Evolutionary conservation across 306 rosid genomes (phyloP).

Genomic region (Morella rubra): DNA sequence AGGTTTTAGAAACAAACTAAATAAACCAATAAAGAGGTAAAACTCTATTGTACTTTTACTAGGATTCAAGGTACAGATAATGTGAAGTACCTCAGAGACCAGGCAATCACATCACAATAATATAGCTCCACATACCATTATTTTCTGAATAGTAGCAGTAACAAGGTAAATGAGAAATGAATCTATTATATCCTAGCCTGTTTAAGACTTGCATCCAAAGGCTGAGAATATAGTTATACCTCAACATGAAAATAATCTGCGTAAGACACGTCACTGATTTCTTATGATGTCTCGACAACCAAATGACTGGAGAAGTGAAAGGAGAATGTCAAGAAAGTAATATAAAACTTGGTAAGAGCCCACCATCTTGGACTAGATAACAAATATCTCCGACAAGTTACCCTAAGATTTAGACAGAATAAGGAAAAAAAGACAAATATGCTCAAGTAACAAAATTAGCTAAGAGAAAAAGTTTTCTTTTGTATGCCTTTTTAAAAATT

Average conservation of each 20-base stretch:
- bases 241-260: conserved; percentile 86
- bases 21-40: conserved; percentile 1
- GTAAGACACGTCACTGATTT: conserved; percentile 84
- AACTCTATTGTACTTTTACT: background rate
- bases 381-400: too few relatives aligned
- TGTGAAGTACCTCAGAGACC: background rate
- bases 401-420: too few relatives aligned
- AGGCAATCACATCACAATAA: background rate
- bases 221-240: conserved; percentile 43
- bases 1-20: background rate
- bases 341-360: background rate
- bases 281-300: conserved; percentile 89
- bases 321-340: conserved; percentile 30
- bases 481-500: too few relatives aligned
- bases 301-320: conserved; percentile 63
- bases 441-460: too few relatives aligned
- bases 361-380: too few relatives aligned
- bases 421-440: too few relatives aligned
- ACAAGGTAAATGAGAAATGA: background rate
- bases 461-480: too few relatives aligned
- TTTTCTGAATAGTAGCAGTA: background rate
- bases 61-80: background rate
- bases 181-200: background rate
- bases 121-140: background rate
- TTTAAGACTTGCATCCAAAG: background rate